A percentile compares a stretch with the other conserved stretches of the same genome.
Evolutionary conservation across 768 basidiomycete species (phyloP).

Genomic region (Suillus lakei): DNA sequence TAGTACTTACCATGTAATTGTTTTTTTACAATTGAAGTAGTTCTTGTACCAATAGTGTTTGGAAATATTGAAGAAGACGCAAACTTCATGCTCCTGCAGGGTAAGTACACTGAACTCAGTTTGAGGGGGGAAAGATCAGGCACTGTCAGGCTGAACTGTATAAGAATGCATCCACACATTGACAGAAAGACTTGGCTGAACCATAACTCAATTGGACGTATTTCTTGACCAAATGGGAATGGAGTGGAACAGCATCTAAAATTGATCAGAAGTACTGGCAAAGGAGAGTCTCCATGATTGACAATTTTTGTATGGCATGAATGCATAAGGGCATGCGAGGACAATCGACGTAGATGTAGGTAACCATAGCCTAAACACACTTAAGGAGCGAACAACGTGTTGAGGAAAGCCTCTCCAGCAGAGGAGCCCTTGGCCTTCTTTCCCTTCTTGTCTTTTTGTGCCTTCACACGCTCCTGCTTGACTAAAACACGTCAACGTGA

Average conservation of each 20-base stretch:
- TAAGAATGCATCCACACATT: neutral
- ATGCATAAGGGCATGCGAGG: constrained; percentile 17
- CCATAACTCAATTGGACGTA: neutral
- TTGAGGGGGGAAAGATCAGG: neutral
- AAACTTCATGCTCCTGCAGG: neutral
- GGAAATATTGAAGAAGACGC: neutral
- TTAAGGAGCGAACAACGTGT: constrained; percentile 86
- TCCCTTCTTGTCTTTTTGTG: constrained; percentile 58
- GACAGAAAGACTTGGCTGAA: neutral
- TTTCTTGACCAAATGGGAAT: neutral
- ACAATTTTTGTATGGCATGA: constrained; percentile 10
- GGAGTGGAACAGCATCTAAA: neutral
- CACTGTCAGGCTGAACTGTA: neutral
- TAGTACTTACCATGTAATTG: neutral
- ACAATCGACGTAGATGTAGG: constrained; percentile 11
- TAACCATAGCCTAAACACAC: constrained; percentile 12
- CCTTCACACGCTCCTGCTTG: constrained; percentile 77
- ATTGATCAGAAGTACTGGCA: neutral
- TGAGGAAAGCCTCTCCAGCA: constrained; percentile 84
- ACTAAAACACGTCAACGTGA: constrained; percentile 45
- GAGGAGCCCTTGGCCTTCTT: constrained; percentile 69
- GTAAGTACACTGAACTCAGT: neutral
- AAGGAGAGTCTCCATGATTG: constrained; percentile 5
- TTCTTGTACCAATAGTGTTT: neutral
- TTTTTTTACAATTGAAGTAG: neutral